These are phyloP conservation scores for Amanita pseudoporphyria DNA, from an alignment of 768 basidiomycete species.

Conservation along the genomic window DNA sequence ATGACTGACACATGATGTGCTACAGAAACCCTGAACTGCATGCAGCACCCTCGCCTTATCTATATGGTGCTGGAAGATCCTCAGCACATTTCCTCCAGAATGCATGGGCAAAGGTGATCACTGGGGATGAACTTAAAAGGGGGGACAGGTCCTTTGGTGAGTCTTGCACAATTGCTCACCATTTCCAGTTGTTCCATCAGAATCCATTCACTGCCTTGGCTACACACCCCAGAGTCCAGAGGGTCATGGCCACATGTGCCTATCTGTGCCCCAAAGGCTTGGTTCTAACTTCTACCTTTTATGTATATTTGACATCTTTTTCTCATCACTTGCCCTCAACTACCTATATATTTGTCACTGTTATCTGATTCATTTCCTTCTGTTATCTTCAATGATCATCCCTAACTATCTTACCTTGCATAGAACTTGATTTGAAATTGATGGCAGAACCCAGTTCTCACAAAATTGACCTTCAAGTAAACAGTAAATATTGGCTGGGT, in stretches of 20 bases:
- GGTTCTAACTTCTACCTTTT: no score
- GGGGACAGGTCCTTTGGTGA: no score
- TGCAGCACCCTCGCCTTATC: no score
- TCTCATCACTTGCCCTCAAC: slow-evolving; percentile 27
- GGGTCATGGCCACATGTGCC: not conserved
- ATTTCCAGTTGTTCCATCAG: not conserved
- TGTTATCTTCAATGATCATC: slow-evolving; percentile 7
- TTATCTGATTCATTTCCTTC: slow-evolving; percentile 7
- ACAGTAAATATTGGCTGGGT: no score
- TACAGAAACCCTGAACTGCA: no score
- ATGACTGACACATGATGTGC: no score
- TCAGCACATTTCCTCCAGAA: no score
- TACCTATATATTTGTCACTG: not conserved
- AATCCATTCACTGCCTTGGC: not conserved
- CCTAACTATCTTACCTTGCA: slow-evolving; percentile 13
- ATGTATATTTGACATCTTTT: slow-evolving; percentile 6
- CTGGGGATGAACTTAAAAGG: no score
- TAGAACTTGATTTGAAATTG: slow-evolving; percentile 15
- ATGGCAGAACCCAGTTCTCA: slow-evolving; percentile 81
- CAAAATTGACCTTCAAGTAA: slow-evolving; percentile 79
- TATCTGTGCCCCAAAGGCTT: not conserved
- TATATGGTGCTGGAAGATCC: no score
- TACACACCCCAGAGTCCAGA: not conserved
- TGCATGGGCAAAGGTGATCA: no score
- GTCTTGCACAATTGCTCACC: not conserved